Evolutionary conservation across 2,329 filamentous ascomycete genomes (phyloP), one percentile per base, ranked within the genome.

Genomic region (Alternaria gansuensis): DNA sequence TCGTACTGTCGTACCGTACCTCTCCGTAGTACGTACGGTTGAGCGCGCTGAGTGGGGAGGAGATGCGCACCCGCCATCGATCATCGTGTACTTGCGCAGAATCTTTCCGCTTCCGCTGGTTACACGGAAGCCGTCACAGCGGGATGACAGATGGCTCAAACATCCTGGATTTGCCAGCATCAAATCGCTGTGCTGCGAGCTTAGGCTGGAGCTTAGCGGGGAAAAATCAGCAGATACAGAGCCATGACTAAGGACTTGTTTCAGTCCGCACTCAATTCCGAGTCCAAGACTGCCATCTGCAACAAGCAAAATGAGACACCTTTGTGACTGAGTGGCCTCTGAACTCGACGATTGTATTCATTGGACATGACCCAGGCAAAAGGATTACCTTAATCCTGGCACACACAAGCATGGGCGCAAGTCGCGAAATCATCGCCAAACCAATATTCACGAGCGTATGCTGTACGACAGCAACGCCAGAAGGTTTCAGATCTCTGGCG

Each of bases 81-180:
- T 55, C 39, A 31, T 31, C 40, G 43, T 59, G 50, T 46, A 37
- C 49, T 23, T 51, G 46, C 53, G 28, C 61, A 48, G 44, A 49
- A 28, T 40, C 45, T 66, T 41, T 37, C 65, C 64, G 63, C 58
- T 64, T 73, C 63, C 65, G 62, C 64, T 36, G 51, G 69, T 48
- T 64, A 65, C 71, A 72, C 72, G 63, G 40, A 59, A 51, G 40
- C 70, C 69, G 46, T 54, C 28, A 54, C 14, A 51, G n/a, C 59
- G 63, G 66, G 41, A 61, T 54, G 56, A 54, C 54, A 56, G 60
- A 63, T 44, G 51, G 13, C 52, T 65, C 51, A 58, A 52, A 51
- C 51, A 59, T 51, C 48, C 28, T 57, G 40, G 57, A 48, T 39
- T 45, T 48, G 40, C 53, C 41, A 28, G 49, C 21, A 21, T 49